A percentile compares a stretch with the other conserved stretches of the same genome.
phyloP scores from a whole-genome alignment of 805 yeast genomes.

The Maudiozyma serrabonitensis region DNA sequence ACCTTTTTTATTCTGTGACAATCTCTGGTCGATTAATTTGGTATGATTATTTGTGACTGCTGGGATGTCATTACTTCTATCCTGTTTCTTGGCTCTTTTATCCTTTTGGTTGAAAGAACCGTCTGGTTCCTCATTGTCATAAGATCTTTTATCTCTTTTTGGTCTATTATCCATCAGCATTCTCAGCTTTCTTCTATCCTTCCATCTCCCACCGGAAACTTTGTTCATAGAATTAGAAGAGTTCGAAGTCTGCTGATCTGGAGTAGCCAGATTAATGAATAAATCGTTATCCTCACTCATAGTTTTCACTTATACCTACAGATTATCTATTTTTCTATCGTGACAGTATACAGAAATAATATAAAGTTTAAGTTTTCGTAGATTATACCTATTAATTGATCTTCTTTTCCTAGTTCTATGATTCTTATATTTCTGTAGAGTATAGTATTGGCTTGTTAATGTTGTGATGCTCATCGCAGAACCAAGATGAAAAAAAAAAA shows the following conservation, averaged over 20 bases:
- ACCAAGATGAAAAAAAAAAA: not conserved
- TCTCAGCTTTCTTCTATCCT: constrained; percentile 60
- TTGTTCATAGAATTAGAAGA: constrained; percentile 24
- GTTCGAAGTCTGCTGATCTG: constrained; percentile 17
- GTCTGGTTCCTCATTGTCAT: not conserved
- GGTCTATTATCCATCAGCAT: constrained; percentile 38
- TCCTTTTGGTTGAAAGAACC: not conserved
- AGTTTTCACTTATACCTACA: not conserved
- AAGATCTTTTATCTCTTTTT: constrained; percentile 9
- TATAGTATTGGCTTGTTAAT: too few relatives aligned
- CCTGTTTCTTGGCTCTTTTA: not conserved
- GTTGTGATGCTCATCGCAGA: not conserved
- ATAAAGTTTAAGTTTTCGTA: too few relatives aligned
- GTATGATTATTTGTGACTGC: constrained; percentile 3
- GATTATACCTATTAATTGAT: too few relatives aligned
- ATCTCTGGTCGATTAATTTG: constrained; percentile 3
- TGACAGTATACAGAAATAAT: too few relatives aligned
- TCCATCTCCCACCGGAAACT: constrained; percentile 73
- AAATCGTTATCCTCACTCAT: constrained; percentile 33
- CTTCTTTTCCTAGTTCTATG: not conserved
- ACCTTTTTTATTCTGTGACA: constrained; percentile 5
- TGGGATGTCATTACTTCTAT: not conserved
- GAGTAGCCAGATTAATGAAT: constrained; percentile 59
- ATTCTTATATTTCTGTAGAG: not conserved
- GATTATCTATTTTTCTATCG: too few relatives aligned